phyloP scores from a whole-genome alignment of 2,329 filamentous ascomycete genomes.

The Emydomyces testavorans region DNA sequence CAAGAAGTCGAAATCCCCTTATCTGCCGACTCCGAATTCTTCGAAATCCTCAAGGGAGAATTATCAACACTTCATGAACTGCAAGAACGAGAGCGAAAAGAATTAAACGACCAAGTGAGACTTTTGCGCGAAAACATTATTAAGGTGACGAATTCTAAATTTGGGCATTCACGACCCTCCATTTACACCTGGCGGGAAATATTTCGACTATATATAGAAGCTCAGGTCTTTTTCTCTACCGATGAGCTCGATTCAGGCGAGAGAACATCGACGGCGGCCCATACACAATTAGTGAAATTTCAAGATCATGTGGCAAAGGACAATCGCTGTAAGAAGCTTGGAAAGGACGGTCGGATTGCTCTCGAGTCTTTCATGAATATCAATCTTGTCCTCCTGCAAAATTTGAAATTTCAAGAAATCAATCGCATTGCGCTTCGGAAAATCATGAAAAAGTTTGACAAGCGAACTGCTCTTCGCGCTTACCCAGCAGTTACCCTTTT shows the following conservation, averaged over 20 bases:
- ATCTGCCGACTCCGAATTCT: constrained; percentile 68
- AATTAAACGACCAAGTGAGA: constrained; percentile 52
- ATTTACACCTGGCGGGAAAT: constrained; percentile 67
- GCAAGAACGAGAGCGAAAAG: constrained; percentile 53
- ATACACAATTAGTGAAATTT: constrained; percentile 59
- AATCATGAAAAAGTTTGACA: constrained; percentile 87
- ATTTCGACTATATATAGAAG: constrained; percentile 70
- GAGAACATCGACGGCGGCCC: constrained; percentile 53
- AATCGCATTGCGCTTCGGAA: constrained; percentile 67
- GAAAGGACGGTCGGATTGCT: constrained; percentile 50
- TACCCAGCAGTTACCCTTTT: constrained; percentile 50
- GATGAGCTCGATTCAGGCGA: constrained; percentile 59
- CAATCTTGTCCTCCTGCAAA: constrained; percentile 65
- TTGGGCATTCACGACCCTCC: constrained; percentile 50
- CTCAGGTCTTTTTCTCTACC: constrained; percentile 70
- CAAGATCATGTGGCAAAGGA: constrained; percentile 46
- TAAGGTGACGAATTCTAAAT: constrained; percentile 50
- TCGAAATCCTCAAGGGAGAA: constrained; percentile 60
- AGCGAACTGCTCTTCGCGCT: constrained; percentile 63
- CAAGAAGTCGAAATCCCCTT: constrained; percentile 57
- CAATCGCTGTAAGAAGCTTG: constrained; percentile 45
- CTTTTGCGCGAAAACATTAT: constrained; percentile 54
- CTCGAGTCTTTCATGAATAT: constrained; percentile 59
- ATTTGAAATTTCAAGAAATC: constrained; percentile 72
- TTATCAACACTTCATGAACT: constrained; percentile 57